These are phyloP conservation scores for Trametes pubescens DNA, from an alignment of 1,284 basidiomycete species.

Conservation along the genomic window DNA sequence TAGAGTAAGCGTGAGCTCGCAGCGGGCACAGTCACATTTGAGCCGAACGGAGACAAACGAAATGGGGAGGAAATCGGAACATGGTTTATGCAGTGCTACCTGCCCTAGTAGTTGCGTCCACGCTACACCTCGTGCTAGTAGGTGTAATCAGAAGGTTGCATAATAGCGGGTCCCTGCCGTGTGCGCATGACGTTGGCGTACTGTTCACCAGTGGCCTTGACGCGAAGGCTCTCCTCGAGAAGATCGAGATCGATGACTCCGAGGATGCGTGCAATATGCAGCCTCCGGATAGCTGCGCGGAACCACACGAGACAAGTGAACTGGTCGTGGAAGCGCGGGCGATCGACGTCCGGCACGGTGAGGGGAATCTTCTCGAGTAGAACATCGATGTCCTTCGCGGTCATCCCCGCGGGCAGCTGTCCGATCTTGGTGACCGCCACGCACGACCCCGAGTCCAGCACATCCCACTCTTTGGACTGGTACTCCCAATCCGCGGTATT, in stretches of 20 bases:
- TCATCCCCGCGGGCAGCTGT: neutral
- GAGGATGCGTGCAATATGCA: neutral
- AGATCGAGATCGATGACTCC: neutral
- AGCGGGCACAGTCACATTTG: no score
- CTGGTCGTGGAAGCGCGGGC: neutral
- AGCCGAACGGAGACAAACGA: no score
- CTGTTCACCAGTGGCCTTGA: no score
- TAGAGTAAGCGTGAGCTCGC: no score
- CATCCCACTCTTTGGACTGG: neutral
- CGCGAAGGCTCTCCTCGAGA: no score
- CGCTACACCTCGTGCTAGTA: no score
- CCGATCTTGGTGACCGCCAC: conserved; percentile 8
- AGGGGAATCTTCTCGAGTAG: neutral
- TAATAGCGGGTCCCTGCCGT: no score
- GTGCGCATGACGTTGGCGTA: no score
- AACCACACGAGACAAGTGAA: conserved; percentile 12
- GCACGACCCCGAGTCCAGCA: neutral
- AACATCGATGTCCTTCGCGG: neutral
- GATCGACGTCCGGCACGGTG: conserved; percentile 3
- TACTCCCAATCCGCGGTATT: neutral
- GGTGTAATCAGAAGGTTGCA: no score
- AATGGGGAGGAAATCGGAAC: no score
- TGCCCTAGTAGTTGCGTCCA: no score
- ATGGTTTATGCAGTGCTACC: no score
- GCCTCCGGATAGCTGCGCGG: neutral